Evolutionary conservation across 176 grass and related monocot species (phyloP).

Genomic region (Juncus inflexus): DNA sequence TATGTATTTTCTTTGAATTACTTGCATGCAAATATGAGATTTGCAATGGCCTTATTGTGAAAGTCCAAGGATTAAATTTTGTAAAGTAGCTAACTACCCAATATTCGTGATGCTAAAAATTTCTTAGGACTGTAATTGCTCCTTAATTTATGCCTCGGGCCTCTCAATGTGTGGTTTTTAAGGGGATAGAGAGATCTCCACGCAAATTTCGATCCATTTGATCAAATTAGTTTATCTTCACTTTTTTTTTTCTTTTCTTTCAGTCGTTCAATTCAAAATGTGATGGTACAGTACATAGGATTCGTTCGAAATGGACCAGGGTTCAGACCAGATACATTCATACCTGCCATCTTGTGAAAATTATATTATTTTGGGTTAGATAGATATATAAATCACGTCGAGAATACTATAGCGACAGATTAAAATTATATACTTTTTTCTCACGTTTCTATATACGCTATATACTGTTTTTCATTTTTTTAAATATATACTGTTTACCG

Average conservation of each 20-base stretch:
- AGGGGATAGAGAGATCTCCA: slow-evolving; percentile 14
- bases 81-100: slow-evolving; percentile 5
- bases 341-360: background rate
- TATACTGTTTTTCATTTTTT: too few species aligned
- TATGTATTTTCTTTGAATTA: too few species aligned
- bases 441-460: too few species aligned
- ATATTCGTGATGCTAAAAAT: slow-evolving; percentile 24
- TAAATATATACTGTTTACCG: too few species aligned
- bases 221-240: background rate
- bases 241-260: background rate
- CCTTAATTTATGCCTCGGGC: slow-evolving; percentile 44
- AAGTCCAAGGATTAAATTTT: background rate
- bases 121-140: slow-evolving; percentile 24
- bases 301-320: background rate
- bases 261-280: background rate
- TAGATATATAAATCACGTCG: too few species aligned
- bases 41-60: slow-evolving; percentile 17
- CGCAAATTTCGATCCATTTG: background rate
- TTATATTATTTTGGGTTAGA: too few species aligned
- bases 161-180: slow-evolving; percentile 18
- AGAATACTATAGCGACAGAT: too few species aligned
- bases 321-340: slow-evolving; percentile 3
- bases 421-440: too few species aligned
- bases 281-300: background rate
- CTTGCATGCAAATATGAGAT: slow-evolving; percentile 1